Evolutionary conservation across 129 eudicot genomes (phyloP).

Genomic region (Tagetes erecta): DNA sequence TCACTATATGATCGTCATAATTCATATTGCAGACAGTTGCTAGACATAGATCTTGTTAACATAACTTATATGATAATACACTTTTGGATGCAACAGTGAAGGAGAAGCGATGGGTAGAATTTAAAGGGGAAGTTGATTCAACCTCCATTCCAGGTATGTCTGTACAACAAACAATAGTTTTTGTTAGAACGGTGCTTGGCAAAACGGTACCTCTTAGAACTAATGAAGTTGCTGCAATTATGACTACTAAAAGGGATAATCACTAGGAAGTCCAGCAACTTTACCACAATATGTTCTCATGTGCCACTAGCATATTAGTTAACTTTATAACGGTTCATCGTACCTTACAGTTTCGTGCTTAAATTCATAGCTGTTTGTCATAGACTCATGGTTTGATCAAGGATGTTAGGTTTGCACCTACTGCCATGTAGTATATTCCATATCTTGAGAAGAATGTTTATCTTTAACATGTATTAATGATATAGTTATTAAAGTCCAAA

Average conservation of each 20-base stretch:
- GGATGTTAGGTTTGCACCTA: neutral
- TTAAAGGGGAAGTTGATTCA: conserved; percentile 89
- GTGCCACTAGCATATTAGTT: conserved; percentile 5
- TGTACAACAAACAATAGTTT: conserved; percentile 5
- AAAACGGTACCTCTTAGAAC: neutral
- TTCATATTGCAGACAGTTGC: conserved; percentile 11
- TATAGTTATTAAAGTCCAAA: neutral
- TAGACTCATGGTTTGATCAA: neutral
- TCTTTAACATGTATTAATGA: neutral
- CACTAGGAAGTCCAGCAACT: conserved; percentile 9
- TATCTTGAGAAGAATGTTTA: neutral
- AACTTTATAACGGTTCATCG: neutral
- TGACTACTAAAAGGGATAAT: neutral
- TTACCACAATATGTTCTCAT: neutral
- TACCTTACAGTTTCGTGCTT: neutral
- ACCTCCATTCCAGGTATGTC: conserved; percentile 82
- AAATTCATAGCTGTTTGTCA: neutral
- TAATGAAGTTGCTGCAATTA: neutral
- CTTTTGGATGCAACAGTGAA: conserved; percentile 65
- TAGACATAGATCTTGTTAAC: neutral
- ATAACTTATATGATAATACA: neutral
- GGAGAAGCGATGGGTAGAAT: conserved; percentile 88
- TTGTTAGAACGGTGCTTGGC: neutral
- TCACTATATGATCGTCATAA: neutral
- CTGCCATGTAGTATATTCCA: neutral